Percentiles rank a stretch among this genome's conserved stretches.
Conservation (phyloP, 768 basidiomycete species). For the Boletellus emodensis region DNA sequence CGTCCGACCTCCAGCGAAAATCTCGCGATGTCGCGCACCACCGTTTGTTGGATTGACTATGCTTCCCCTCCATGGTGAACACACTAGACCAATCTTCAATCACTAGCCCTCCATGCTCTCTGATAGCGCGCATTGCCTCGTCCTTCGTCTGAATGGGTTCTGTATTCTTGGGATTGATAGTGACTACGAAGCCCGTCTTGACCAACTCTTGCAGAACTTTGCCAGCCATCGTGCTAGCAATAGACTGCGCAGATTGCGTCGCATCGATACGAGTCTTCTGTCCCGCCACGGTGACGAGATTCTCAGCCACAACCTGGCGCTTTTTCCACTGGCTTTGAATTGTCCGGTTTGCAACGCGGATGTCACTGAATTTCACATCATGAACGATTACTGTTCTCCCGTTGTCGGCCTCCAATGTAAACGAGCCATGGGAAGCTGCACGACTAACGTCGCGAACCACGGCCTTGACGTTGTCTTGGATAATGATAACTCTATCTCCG, state of each 20-base stretch:
- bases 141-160: constrained; percentile 41
- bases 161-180: constrained; percentile 39
- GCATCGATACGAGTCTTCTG: constrained; percentile 35
- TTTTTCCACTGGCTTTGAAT: constrained; percentile 52
- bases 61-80: constrained; percentile 52
- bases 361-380: constrained; percentile 33
- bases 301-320: constrained; percentile 41
- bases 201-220: constrained; percentile 36
- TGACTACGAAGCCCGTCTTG: constrained; percentile 58
- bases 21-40: constrained; percentile 53
- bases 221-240: constrained; percentile 35
- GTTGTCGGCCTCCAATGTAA: constrained; percentile 42
- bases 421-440: constrained; percentile 24
- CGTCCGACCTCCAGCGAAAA: constrained; percentile 39
- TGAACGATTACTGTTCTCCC: constrained; percentile 23
- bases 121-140: constrained; percentile 41
- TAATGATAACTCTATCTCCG: constrained; percentile 55
- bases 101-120: constrained; percentile 49
- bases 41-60: constrained; percentile 40
- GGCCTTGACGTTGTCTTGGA: constrained; percentile 26
- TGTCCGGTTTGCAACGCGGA: constrained; percentile 51
- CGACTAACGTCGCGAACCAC: constrained; percentile 31
- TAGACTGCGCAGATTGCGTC: constrained; percentile 48
- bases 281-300: constrained; percentile 41
- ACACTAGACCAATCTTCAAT: constrained; percentile 61